These are phyloP conservation scores for Pseudodiploospora longispora DNA, from an alignment of 2,329 filamentous ascomycete species.

Conservation along the genomic window DNA sequence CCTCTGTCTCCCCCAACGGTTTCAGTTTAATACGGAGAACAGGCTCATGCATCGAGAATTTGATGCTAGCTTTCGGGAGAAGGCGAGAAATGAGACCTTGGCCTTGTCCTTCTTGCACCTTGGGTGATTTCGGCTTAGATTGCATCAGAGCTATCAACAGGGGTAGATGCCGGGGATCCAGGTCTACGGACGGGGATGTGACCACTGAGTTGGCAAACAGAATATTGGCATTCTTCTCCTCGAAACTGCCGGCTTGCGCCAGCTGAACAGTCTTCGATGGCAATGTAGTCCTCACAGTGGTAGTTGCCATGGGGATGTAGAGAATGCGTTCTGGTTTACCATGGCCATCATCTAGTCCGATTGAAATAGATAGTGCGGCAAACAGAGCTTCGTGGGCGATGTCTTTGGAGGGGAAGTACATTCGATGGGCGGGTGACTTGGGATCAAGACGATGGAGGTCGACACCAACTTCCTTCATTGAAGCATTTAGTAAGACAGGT, in stretches of 20 bases:
- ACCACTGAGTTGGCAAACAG: constrained; percentile 93
- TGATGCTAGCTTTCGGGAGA: constrained; percentile 87
- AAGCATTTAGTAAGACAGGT: constrained; percentile 76
- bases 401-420: constrained; percentile 93
- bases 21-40: constrained; percentile 85
- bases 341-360: constrained; percentile 85
- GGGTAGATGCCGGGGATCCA: constrained; percentile 86
- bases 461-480: constrained; percentile 93
- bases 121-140: constrained; percentile 33
- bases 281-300: constrained; percentile 85
- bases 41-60: constrained; percentile 93
- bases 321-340: constrained; percentile 78
- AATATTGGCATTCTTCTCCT: constrained; percentile 91
- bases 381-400: constrained; percentile 91
- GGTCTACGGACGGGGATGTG: constrained; percentile 88
- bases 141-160: constrained; percentile 71
- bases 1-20: constrained; percentile 56
- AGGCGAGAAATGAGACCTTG: constrained; percentile 79
- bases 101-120: constrained; percentile 35
- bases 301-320: constrained; percentile 96
- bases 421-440: constrained; percentile 88
- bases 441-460: constrained; percentile 87
- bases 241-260: constrained; percentile 59
- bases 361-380: constrained; percentile 83
- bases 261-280: constrained; percentile 90